phyloP scores from a whole-genome alignment of 208 protist species.

The Phytomonas serpens region DNA sequence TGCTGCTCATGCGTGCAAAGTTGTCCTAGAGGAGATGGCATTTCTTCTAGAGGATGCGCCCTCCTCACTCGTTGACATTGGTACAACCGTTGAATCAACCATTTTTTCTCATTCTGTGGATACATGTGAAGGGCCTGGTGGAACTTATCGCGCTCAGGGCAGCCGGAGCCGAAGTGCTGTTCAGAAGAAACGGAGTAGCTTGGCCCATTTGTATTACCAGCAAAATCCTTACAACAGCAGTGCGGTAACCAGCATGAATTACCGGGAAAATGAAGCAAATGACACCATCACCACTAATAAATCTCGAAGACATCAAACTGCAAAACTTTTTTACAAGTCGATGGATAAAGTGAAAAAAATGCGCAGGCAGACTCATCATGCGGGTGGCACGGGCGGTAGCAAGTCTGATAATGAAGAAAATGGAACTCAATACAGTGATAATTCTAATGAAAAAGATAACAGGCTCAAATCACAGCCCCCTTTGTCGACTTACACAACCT shows the following conservation, averaged over 20 bases:
- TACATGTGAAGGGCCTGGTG: background rate
- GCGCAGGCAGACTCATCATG: background rate
- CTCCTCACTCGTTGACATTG: background rate
- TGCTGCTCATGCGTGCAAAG: slow-evolving; percentile 36
- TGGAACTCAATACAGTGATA: background rate
- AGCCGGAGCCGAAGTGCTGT: background rate
- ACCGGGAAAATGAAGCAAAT: background rate
- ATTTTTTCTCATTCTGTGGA: slow-evolving; percentile 1
- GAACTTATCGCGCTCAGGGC: background rate
- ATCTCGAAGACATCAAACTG: background rate
- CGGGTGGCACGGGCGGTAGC: background rate
- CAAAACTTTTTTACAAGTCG: background rate
- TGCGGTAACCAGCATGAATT: background rate
- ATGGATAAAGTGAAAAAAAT: background rate
- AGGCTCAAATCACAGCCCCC: background rate
- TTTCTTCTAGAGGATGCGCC: slow-evolving; percentile 19
- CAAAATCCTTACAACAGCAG: background rate
- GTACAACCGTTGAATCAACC: background rate
- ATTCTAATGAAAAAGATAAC: background rate
- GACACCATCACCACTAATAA: background rate
- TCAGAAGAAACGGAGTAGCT: background rate
- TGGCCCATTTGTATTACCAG: background rate
- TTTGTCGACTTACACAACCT: background rate
- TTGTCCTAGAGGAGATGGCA: slow-evolving; percentile 52
- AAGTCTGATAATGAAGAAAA: background rate